Percentiles rank a stretch among this genome's conserved stretches.
Conservation (phyloP, 2,329 filamentous ascomycete genomes). For the Pseudogymnoascus sp. region DNA sequence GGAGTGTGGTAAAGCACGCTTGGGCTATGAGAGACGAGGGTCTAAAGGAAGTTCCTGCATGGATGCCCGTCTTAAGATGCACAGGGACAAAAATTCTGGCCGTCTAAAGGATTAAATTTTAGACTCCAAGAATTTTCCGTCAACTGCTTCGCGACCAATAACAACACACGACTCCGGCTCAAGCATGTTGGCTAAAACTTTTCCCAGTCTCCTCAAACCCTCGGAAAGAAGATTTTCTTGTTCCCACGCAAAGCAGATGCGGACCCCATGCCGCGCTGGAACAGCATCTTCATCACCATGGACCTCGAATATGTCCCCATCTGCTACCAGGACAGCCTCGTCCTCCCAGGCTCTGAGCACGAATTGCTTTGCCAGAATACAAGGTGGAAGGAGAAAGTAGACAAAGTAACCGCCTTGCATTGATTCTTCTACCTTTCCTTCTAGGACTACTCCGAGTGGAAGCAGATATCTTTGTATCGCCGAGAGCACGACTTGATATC, state of each 20-base stretch:
- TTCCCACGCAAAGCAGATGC: slow-evolving; percentile 69
- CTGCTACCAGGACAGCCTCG: slow-evolving; percentile 60
- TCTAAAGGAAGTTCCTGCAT: not conserved
- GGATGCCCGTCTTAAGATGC: not conserved
- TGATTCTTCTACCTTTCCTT: slow-evolving; percentile 35
- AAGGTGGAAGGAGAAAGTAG: slow-evolving; percentile 60
- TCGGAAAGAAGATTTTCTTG: slow-evolving; percentile 57
- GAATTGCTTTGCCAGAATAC: slow-evolving; percentile 34
- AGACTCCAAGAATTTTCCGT: not conserved
- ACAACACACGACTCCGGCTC: not conserved
- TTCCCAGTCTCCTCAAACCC: slow-evolving; percentile 56
- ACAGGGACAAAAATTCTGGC: not conserved
- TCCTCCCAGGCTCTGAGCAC: slow-evolving; percentile 44
- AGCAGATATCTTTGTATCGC: slow-evolving; percentile 53
- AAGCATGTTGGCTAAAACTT: slow-evolving; percentile 32
- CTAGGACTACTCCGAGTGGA: slow-evolving; percentile 51
- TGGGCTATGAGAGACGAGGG: not conserved
- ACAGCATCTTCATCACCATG: slow-evolving; percentile 45
- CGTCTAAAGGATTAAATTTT: not conserved
- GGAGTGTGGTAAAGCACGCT: not conserved
- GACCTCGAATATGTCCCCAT: slow-evolving; percentile 64
- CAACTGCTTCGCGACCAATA: not conserved
- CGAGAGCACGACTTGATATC: slow-evolving; percentile 45
- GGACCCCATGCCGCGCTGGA: slow-evolving; percentile 51
- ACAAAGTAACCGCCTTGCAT: slow-evolving; percentile 72